phyloP scores from a whole-genome alignment of 2,329 filamentous ascomycete species.

The Lithohypha guttulata region DNA sequence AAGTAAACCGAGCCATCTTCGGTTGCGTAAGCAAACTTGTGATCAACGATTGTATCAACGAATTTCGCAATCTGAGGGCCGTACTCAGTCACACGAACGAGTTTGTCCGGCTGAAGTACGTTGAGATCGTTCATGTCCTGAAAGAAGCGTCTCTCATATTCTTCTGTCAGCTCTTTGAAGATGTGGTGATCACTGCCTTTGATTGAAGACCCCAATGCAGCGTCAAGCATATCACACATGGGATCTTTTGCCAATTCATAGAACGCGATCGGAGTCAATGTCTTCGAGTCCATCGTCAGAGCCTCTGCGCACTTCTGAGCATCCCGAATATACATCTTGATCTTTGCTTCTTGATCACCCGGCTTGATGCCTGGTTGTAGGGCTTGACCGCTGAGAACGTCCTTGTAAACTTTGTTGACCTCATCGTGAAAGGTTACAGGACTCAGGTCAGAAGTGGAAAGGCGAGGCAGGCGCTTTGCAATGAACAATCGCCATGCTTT shows the following conservation, averaged over 20 bases:
- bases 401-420: conserved; percentile 42
- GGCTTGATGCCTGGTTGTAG: conserved; percentile 45
- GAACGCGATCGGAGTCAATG: conserved; percentile 35
- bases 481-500: conserved; percentile 47
- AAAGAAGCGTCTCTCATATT: conserved; percentile 79
- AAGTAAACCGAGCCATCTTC: conserved; percentile 85
- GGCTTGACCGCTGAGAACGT: conserved; percentile 44
- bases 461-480: conserved; percentile 55
- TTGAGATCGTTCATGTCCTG: conserved; percentile 82
- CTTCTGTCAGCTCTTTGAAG: conserved; percentile 75
- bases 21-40: conserved; percentile 71
- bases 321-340: conserved; percentile 77
- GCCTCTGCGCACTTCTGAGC: conserved; percentile 44
- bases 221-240: conserved; percentile 71
- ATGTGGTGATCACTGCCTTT: conserved; percentile 57
- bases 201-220: conserved; percentile 45
- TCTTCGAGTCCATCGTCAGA: conserved; percentile 28
- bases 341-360: conserved; percentile 71
- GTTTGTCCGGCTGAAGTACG: conserved; percentile 65
- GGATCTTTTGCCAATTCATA: conserved; percentile 54
- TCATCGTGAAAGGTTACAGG: conserved; percentile 39
- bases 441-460: conserved; percentile 30
- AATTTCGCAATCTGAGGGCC: conserved; percentile 78
- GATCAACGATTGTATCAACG: conserved; percentile 69
- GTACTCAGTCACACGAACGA: conserved; percentile 89